phyloP scores from a whole-genome alignment of 2,329 filamentous ascomycete species.

The Myrmaecium sp. region DNA sequence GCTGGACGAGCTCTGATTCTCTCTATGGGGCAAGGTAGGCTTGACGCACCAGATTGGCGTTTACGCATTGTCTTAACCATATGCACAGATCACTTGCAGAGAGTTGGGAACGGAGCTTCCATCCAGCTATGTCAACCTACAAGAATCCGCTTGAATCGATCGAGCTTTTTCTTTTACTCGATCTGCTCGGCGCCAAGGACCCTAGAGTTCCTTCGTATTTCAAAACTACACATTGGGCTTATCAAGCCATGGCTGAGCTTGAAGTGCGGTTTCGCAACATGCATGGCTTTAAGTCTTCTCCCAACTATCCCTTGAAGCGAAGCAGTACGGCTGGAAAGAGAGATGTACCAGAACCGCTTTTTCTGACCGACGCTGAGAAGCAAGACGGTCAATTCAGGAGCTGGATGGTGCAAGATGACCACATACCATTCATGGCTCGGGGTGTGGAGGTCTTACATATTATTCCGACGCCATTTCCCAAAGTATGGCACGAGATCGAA shows the following conservation, averaged over 20 bases:
- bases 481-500: conserved; percentile 69
- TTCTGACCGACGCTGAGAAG: conserved; percentile 50
- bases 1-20: conserved; percentile 68
- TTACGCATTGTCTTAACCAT: conserved; percentile 1
- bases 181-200: conserved; percentile 57
- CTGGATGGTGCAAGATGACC: conserved; percentile 61
- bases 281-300: conserved; percentile 46
- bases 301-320: conserved; percentile 29
- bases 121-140: conserved; percentile 60
- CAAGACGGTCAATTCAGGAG: conserved; percentile 27
- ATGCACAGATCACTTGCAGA: conserved; percentile 49
- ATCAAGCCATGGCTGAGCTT: conserved; percentile 54
- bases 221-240: conserved; percentile 83
- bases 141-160: conserved; percentile 62
- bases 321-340: conserved; percentile 12
- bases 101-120: conserved; percentile 55
- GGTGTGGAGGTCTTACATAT: conserved; percentile 83
- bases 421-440: conserved; percentile 72
- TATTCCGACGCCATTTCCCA: conserved; percentile 69
- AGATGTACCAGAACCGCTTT: conserved; percentile 26
- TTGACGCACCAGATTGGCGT: background rate
- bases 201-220: conserved; percentile 76
- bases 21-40: conserved; percentile 72
- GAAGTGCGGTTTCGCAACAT: conserved; percentile 58
- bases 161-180: conserved; percentile 77